Conservation (phyloP, 345 rosid genomes). For the Physaria fendleri region DNA sequence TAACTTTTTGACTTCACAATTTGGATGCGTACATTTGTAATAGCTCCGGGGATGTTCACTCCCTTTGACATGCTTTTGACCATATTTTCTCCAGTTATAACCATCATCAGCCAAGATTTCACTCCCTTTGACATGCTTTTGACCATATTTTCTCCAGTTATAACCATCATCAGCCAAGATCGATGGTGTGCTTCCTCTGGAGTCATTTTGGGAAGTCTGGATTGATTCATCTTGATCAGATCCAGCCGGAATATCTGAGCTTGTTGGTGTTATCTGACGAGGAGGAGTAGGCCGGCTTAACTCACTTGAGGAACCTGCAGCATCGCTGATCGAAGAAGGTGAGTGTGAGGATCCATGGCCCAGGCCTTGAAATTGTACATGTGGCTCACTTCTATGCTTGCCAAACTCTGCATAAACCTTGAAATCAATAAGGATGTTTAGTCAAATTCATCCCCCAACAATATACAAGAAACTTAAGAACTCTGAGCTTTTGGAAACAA, state of each 20-base stretch:
- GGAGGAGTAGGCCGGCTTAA: conserved; percentile 52
- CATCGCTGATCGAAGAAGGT: conserved; percentile 48
- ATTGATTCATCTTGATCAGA: conserved; percentile 58
- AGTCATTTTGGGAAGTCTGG: conserved; percentile 55
- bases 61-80: conserved; percentile 98
- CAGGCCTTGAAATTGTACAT: conserved; percentile 43
- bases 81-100: conserved; percentile 98
- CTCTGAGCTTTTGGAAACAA: not conserved
- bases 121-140: conserved; percentile 97
- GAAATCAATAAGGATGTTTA: conserved; percentile 41
- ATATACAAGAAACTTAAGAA: not conserved
- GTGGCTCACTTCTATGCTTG: conserved; percentile 46
- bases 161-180: conserved; percentile 82
- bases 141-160: conserved; percentile 99
- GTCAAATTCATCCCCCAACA: conserved; percentile 26
- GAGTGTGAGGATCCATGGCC: conserved; percentile 40
- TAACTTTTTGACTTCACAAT: conserved; percentile 93
- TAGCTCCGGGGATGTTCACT: conserved; percentile 96
- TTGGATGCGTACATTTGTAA: conserved; percentile 97
- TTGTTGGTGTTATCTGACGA: conserved; percentile 38
- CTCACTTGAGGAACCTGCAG: conserved; percentile 65
- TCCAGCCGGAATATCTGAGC: conserved; percentile 42
- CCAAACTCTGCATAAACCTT: conserved; percentile 76
- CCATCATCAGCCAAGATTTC: conserved; percentile 90
- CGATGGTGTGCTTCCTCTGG: conserved; percentile 44